These are phyloP conservation scores for Strobilomyces echinocephalus DNA, from an alignment of 768 basidiomycete species.

Conservation along the genomic window DNA sequence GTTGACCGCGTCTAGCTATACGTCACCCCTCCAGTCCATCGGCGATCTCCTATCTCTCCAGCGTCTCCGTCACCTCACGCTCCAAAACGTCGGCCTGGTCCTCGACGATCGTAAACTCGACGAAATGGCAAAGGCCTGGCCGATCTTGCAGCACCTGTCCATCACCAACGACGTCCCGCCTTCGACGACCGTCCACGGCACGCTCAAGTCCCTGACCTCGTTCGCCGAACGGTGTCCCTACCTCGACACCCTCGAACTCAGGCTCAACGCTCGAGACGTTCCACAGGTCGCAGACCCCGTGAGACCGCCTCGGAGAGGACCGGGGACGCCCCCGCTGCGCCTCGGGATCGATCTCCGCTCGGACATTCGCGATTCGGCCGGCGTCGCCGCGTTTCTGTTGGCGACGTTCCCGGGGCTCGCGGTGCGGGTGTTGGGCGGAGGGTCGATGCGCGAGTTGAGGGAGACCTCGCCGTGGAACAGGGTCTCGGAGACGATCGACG, in stretches of 20 bases:
- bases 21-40: slow-evolving; percentile 11
- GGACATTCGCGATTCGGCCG: slow-evolving; percentile 16
- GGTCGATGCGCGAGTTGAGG: slow-evolving; percentile 5
- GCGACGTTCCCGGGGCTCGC: slow-evolving; percentile 5
- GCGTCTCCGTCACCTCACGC: slow-evolving; percentile 11
- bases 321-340: background rate
- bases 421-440: slow-evolving; percentile 2
- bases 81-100: slow-evolving; percentile 9
- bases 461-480: slow-evolving; percentile 21
- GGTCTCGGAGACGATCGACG: slow-evolving; percentile 16
- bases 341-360: slow-evolving; percentile 15
- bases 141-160: slow-evolving; percentile 14
- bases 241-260: slow-evolving; percentile 13
- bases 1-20: slow-evolving; percentile 10
- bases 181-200: slow-evolving; percentile 3
- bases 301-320: background rate
- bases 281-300: background rate
- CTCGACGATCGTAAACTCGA: slow-evolving; percentile 13
- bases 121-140: slow-evolving; percentile 18
- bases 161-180: slow-evolving; percentile 13
- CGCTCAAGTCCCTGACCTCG: slow-evolving; percentile 8
- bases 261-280: slow-evolving; percentile 11
- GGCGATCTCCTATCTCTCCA: slow-evolving; percentile 2
- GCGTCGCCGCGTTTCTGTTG: slow-evolving; percentile 18
- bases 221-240: slow-evolving; percentile 16